These are phyloP conservation scores for Penicillium sp. DNA, from an alignment of 2,329 filamentous ascomycete species.

Conservation along the genomic window DNA sequence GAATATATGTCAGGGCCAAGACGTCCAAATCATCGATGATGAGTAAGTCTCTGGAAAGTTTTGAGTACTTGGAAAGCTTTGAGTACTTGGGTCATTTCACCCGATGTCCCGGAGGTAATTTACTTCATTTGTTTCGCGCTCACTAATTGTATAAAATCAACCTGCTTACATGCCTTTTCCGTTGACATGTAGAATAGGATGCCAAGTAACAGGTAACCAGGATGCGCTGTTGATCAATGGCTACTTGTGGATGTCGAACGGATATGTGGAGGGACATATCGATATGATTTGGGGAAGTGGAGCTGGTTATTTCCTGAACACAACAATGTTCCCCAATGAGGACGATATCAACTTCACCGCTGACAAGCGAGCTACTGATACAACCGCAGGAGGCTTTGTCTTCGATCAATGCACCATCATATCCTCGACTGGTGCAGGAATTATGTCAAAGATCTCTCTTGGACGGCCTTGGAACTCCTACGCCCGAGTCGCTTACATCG, in stretches of 20 bases:
- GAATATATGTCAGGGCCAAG: too few species aligned
- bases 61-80: too few species aligned
- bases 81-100: too few species aligned
- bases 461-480: slow-evolving; percentile 16
- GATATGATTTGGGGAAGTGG: slow-evolving; percentile 49
- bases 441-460: slow-evolving; percentile 11
- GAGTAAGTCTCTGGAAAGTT: too few species aligned
- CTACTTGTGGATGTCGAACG: slow-evolving; percentile 42
- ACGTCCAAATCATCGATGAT: too few species aligned
- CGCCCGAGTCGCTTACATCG: slow-evolving; percentile 18
- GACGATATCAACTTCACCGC: slow-evolving; percentile 40
- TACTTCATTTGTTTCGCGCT: too few species aligned
- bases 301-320: slow-evolving; percentile 46
- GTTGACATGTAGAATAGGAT: slow-evolving; percentile 3
- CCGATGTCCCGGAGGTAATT: too few species aligned
- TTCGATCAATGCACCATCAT: slow-evolving; percentile 39
- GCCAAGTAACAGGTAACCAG: slow-evolving; percentile 41
- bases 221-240: slow-evolving; percentile 41
- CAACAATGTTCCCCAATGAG: slow-evolving; percentile 38
- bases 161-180: too few species aligned
- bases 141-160: too few species aligned
- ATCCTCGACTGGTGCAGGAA: slow-evolving; percentile 25
- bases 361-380: slow-evolving; percentile 41
- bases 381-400: slow-evolving; percentile 39
- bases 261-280: slow-evolving; percentile 42